Evolutionary conservation across 106 monocot species (phyloP).

Genomic region (Alisma plantagoaquatica): DNA sequence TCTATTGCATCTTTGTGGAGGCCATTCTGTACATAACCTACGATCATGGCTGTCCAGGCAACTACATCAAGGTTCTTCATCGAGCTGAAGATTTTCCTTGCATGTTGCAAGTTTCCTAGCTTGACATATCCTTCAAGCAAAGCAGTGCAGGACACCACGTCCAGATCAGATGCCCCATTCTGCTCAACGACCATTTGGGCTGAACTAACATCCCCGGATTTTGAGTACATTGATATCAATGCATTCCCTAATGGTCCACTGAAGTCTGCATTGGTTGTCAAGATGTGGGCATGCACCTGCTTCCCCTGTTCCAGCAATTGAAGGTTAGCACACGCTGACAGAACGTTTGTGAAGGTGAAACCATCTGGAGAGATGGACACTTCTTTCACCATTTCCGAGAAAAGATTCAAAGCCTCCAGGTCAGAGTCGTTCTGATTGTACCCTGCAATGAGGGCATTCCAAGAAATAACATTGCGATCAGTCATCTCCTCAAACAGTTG

Average conservation of each 20-base stretch:
- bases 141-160: constrained; percentile 69
- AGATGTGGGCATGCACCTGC: constrained; percentile 53
- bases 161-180: constrained; percentile 17
- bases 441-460: constrained; percentile 86
- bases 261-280: constrained; percentile 30
- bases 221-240: constrained; percentile 87
- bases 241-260: constrained; percentile 65
- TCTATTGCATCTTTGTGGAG: constrained; percentile 53
- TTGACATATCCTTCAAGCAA: constrained; percentile 88
- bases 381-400: constrained; percentile 49
- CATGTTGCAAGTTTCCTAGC: constrained; percentile 44
- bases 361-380: constrained; percentile 31
- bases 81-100: constrained; percentile 62
- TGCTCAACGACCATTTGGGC: constrained; percentile 38
- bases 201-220: constrained; percentile 49
- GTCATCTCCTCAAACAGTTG: constrained; percentile 52
- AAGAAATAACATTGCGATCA: constrained; percentile 49
- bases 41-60: constrained; percentile 96
- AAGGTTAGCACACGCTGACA: constrained; percentile 75
- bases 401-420: constrained; percentile 49
- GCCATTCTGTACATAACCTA: constrained; percentile 77
- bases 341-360: constrained; percentile 60
- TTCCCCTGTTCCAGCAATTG: constrained; percentile 38
- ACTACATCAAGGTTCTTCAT: constrained; percentile 74
- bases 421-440: constrained; percentile 72